A percentile compares a stretch with the other conserved stretches of the same genome.
Conservation (phyloP, 148 eudicot species). For the Rhododendron ferrugineum region DNA sequence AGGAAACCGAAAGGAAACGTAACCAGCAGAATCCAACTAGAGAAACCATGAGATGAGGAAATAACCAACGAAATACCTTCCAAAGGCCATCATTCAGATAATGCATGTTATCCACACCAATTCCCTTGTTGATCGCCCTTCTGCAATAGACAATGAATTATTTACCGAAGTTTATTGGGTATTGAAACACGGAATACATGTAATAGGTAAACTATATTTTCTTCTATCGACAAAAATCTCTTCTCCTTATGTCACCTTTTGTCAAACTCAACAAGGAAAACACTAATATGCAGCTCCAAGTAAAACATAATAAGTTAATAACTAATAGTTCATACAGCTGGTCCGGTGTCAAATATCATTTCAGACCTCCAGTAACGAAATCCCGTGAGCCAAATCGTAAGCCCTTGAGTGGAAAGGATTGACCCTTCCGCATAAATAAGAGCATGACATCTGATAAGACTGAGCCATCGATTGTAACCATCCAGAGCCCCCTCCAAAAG, state of each 20-base stretch:
- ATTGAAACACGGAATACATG: background rate
- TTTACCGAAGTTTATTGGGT: background rate
- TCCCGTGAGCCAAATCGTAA: background rate
- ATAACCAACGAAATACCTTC: conserved; percentile 51
- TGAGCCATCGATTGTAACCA: background rate
- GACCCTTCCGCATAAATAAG: background rate
- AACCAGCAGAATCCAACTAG: background rate
- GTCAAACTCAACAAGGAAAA: background rate
- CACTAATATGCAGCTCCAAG: background rate
- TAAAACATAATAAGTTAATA: background rate
- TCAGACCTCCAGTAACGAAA: background rate
- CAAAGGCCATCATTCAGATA: conserved; percentile 97
- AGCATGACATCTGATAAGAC: background rate
- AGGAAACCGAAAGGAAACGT: background rate
- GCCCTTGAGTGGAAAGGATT: background rate
- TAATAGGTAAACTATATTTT: background rate
- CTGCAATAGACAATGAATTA: conserved; percentile 43
- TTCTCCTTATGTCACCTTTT: background rate
- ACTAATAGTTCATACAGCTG: background rate
- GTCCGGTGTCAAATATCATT: background rate
- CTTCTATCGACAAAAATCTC: background rate
- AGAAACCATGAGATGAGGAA: background rate
- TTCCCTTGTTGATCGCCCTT: conserved; percentile 86
- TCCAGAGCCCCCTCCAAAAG: background rate
- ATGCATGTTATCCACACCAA: conserved; percentile 94